Evolutionary conservation across 2,329 filamentous ascomycete species (phyloP), one percentile per base, ranked within the genome.

Genomic region (Penicillium sp.): DNA sequence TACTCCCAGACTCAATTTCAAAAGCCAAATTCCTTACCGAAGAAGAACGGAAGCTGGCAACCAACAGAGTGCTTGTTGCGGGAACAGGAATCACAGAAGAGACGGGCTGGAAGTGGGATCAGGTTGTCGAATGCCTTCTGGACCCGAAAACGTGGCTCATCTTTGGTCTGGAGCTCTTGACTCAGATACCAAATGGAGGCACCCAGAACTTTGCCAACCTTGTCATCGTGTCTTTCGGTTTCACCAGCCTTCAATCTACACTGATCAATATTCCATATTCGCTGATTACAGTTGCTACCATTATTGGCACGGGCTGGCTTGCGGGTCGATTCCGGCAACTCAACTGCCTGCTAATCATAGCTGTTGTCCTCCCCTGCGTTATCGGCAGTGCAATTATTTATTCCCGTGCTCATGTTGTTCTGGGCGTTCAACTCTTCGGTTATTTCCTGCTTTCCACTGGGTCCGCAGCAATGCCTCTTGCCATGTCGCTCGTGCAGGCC

Each of bases 131-230:
- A 66, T 84, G 82, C 47, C 66, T 86, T 0, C 51, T 74, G 9
- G 84, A 85, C 59, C 82, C 81, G 3, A 85, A 86, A 67, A 83
- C 82, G 0, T 87, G 82, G 83, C 71, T 86, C 46, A 77, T 87
- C 44, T 77, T 84, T 54, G 73, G 72, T 2, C 77, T 87, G 22
- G 76, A 79, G 22, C 57, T 86, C 4, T 67, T 81, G 2, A 81
- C 77, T 0, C 61, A 67, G 35, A 85, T 87, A 23, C 83, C 85
- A 40, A 87, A 86, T 57, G 84, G 84, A 29, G 84, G 85, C 23
- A 84, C 82, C 0, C 80, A 83, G 61, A 82, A 79, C 61, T 85
- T 86, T 18, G 53, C 57, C 23, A 64, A 63, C 47, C 55, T 64
- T 2, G 61, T 64, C 6, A 54, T 64, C 26, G 54, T 52, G 7